A percentile compares a stretch with the other conserved stretches of the same genome.
Evolutionary conservation across 225 moss, liverwort and hornwort species (phyloP).

Genomic region (Bryum argenteum): DNA sequence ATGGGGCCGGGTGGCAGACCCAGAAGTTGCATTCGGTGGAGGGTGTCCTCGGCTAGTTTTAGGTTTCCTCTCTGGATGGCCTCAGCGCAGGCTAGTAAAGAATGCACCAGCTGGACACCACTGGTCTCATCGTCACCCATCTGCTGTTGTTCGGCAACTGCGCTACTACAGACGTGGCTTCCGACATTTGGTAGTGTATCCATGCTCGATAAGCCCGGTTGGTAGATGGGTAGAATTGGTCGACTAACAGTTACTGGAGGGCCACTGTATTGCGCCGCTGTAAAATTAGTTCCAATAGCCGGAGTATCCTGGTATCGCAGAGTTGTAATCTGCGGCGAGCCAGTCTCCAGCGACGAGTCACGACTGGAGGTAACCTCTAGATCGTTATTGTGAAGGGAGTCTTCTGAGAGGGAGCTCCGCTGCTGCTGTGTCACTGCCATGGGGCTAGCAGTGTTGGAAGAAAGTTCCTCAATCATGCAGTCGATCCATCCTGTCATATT

Average conservation of each 20-base stretch:
- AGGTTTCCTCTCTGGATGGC: conserved; percentile 61
- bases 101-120: conserved; percentile 70
- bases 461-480: conserved; percentile 80
- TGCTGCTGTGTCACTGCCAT: conserved; percentile 40
- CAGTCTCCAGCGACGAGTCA: conserved; percentile 52
- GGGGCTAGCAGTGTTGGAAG: conserved; percentile 39
- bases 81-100: conserved; percentile 69
- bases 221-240: conserved; percentile 22
- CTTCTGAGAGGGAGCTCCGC: conserved; percentile 40
- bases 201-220: conserved; percentile 15
- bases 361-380: conserved; percentile 52
- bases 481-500: conserved; percentile 75
- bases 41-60: conserved; percentile 59
- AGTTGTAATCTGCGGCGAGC: conserved; percentile 35
- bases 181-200: conserved; percentile 23
- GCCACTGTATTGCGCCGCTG: conserved; percentile 22
- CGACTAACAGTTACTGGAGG: conserved; percentile 23
- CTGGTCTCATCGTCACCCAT: conserved; percentile 58
- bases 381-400: conserved; percentile 34
- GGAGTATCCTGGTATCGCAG: conserved; percentile 30
- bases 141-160: conserved; percentile 27
- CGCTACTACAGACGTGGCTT: conserved; percentile 22
- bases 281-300: conserved; percentile 27
- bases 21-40: conserved; percentile 64
- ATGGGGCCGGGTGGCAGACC: conserved; percentile 67